Conservation (phyloP, 768 basidiomycete genomes). For the Hemileccinum impolitum region DNA sequence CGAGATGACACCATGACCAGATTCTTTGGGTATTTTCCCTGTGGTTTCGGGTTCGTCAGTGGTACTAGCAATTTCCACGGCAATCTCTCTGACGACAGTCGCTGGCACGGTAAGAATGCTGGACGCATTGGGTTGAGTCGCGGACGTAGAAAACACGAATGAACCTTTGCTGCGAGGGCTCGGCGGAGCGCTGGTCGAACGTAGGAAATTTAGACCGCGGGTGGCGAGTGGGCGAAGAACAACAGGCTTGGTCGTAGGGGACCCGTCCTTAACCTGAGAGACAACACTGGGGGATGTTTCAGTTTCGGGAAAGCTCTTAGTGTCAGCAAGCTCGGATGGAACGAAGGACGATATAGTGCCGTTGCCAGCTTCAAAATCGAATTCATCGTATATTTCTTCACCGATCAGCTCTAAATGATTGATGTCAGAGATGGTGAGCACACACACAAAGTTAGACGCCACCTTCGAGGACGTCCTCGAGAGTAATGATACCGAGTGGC, state of each 20-base stretch:
- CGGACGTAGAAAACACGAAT: slow-evolving; percentile 4
- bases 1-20: background rate
- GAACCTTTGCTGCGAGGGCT: slow-evolving; percentile 34
- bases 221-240: slow-evolving; percentile 40
- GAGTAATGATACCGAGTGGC: slow-evolving; percentile 88
- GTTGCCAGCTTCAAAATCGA: slow-evolving; percentile 73
- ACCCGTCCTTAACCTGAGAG: slow-evolving; percentile 3
- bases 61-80: background rate
- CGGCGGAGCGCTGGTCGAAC: slow-evolving; percentile 58
- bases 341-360: slow-evolving; percentile 47
- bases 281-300: slow-evolving; percentile 10
- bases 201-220: slow-evolving; percentile 48
- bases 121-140: background rate
- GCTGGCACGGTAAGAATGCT: background rate
- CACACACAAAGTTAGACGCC: slow-evolving; percentile 1
- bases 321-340: slow-evolving; percentile 30
- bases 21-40: background rate
- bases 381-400: slow-evolving; percentile 91
- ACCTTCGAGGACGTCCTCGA: slow-evolving; percentile 93
- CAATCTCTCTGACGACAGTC: background rate
- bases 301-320: slow-evolving; percentile 29
- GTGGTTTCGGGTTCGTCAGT: slow-evolving; percentile 4
- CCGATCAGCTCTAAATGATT: slow-evolving; percentile 73
- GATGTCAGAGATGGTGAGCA: slow-evolving; percentile 1
- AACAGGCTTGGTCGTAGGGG: slow-evolving; percentile 23